phyloP scores from a whole-genome alignment of 352 stramenopile species.

The Phytophthora vignae region DNA sequence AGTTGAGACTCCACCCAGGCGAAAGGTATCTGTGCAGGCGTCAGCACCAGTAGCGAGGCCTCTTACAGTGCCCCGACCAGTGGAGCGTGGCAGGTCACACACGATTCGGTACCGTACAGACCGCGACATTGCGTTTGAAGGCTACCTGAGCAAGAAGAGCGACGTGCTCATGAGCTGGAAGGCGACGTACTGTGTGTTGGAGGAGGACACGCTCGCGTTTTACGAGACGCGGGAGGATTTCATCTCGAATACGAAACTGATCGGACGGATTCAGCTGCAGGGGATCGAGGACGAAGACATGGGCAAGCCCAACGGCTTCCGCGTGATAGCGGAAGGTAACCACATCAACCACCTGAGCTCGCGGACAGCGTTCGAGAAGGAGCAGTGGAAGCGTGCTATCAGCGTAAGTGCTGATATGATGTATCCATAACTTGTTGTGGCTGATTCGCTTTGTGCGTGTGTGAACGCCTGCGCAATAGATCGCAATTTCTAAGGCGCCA shows the following conservation, averaged over 20 bases:
- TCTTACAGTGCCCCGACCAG: conserved; percentile 9
- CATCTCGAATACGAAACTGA: conserved; percentile 81
- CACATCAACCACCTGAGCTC: conserved; percentile 78
- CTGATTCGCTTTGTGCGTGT: conserved; percentile 17
- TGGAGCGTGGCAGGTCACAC: conserved; percentile 59
- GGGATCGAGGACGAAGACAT: conserved; percentile 71
- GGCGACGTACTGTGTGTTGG: conserved; percentile 78
- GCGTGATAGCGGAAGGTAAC: conserved; percentile 70
- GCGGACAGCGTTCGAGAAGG: conserved; percentile 79
- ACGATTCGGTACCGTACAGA: conserved; percentile 75
- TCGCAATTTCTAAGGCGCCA: conserved; percentile 62
- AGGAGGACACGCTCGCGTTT: conserved; percentile 79
- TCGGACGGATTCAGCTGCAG: conserved; percentile 77
- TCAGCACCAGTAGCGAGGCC: background rate
- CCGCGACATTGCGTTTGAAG: conserved; percentile 81
- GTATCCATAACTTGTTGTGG: background rate
- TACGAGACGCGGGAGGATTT: conserved; percentile 88
- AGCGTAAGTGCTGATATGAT: conserved; percentile 34
- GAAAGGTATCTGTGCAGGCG: background rate
- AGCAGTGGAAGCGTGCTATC: conserved; percentile 85
- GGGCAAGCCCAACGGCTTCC: conserved; percentile 75
- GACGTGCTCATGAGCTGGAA: conserved; percentile 79
- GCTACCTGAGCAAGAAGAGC: conserved; percentile 87
- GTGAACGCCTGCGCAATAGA: conserved; percentile 30
- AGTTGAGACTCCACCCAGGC: conserved; percentile 26